These are phyloP conservation scores for Paxillus rubicundulus DNA, from an alignment of 768 basidiomycete genomes.

Conservation along the genomic window DNA sequence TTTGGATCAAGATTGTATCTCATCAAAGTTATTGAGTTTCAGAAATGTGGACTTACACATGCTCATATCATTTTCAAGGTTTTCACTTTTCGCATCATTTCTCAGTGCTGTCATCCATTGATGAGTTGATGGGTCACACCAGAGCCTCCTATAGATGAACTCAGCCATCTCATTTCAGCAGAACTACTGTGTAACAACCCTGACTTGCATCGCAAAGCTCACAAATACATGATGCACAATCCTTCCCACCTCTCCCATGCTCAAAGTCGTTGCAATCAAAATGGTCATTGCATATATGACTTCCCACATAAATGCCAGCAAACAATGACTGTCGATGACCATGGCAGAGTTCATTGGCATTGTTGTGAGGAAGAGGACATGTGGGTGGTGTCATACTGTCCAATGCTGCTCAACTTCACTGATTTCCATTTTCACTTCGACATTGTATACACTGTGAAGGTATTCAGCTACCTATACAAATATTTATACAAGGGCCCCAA, in stretches of 20 bases:
- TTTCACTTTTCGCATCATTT: too few species aligned
- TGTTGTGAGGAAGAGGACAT: slow-evolving; percentile 21
- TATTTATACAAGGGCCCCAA: slow-evolving; percentile 36
- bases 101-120: too few species aligned
- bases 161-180: not conserved
- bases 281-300: not conserved
- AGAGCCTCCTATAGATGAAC: not conserved
- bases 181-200: not conserved
- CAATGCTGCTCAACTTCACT: slow-evolving; percentile 22
- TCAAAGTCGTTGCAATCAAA: not conserved
- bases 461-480: slow-evolving; percentile 41
- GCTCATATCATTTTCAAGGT: slow-evolving; percentile 38
- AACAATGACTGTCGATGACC: slow-evolving; percentile 26
- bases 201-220: not conserved
- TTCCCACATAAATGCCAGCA: not conserved
- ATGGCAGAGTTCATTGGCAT: slow-evolving; percentile 30
- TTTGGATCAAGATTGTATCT: slow-evolving; percentile 27
- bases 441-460: slow-evolving; percentile 24
- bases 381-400: slow-evolving; percentile 32
- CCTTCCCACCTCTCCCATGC: not conserved
- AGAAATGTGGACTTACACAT: slow-evolving; percentile 42
- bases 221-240: not conserved
- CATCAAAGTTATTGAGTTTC: slow-evolving; percentile 40
- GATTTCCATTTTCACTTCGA: slow-evolving; percentile 40
- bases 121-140: too few species aligned